Percentiles rank a stretch among this genome's conserved stretches.
Conservation (phyloP, 441 rosid species). For the Erodium trifolium region DNA sequence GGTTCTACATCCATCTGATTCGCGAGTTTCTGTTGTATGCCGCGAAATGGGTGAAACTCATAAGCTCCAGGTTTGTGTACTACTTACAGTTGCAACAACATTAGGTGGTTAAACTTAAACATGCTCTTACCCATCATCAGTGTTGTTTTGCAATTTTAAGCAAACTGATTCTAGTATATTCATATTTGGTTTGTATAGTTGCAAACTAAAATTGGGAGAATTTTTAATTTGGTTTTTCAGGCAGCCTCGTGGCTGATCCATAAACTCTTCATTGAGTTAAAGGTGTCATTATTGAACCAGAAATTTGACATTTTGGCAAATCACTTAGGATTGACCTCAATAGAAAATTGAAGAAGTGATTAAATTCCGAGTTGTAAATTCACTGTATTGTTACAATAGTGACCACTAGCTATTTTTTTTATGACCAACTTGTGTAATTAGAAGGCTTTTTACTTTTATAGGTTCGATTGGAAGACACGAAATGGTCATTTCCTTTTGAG, state of each 20-base stretch:
- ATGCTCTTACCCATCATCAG: slow-evolving; percentile 5
- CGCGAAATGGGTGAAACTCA: slow-evolving; percentile 45
- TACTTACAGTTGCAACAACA: slow-evolving; percentile 16
- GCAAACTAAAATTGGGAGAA: neutral
- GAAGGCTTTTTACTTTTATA: slow-evolving; percentile 22
- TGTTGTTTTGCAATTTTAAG: neutral
- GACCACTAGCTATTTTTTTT: neutral
- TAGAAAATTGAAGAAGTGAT: neutral
- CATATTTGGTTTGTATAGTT: neutral
- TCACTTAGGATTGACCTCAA: neutral
- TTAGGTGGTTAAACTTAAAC: slow-evolving; percentile 1
- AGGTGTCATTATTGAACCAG: no score
- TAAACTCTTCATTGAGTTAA: neutral
- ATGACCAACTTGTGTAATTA: neutral
- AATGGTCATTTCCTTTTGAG: slow-evolving; percentile 92
- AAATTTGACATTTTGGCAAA: neutral
- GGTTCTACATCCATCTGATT: slow-evolving; percentile 72
- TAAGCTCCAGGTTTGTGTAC: slow-evolving; percentile 70
- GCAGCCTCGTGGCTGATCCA: neutral
- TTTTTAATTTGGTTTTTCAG: neutral
- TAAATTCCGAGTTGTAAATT: neutral
- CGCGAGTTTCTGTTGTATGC: slow-evolving; percentile 64
- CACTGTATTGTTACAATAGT: neutral
- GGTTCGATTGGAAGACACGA: slow-evolving; percentile 76
- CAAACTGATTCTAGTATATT: slow-evolving; percentile 10